Evolutionary conservation across 2,329 filamentous ascomycete species (phyloP).

Genomic region (Aspergillus awamori): DNA sequence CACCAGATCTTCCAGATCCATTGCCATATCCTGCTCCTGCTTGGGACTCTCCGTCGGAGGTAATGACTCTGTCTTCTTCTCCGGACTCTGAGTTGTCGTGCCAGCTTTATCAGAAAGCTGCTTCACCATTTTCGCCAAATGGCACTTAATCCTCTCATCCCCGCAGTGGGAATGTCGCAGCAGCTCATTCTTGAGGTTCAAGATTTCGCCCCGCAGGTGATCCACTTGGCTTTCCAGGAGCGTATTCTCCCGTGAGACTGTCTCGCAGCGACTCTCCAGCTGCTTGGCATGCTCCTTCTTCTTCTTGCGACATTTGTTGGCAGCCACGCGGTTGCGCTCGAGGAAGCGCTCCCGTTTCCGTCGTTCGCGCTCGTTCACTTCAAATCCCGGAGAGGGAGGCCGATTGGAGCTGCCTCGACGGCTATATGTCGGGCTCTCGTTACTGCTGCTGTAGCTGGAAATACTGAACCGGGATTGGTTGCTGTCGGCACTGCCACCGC

Average conservation of each 20-base stretch:
- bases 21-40: background rate
- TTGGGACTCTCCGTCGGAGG: background rate
- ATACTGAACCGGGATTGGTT: background rate
- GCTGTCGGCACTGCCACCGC: background rate
- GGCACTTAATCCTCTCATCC: conserved; percentile 41
- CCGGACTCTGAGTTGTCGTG: background rate
- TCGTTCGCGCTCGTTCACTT: background rate
- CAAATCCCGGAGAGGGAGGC: background rate
- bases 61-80: background rate
- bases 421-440: background rate
- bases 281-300: conserved; percentile 61
- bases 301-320: conserved; percentile 64
- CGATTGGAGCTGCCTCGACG: background rate
- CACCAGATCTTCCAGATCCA: background rate
- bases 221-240: conserved; percentile 37
- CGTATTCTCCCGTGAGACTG: conserved; percentile 39
- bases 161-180: conserved; percentile 44
- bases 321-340: conserved; percentile 62
- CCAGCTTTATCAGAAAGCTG: conserved; percentile 13
- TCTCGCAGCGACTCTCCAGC: conserved; percentile 48
- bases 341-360: conserved; percentile 55
- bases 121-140: conserved; percentile 43
- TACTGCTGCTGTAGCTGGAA: background rate
- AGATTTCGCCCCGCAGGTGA: conserved; percentile 40
- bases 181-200: conserved; percentile 45